Evolutionary conservation across 2,329 filamentous ascomycete genomes (phyloP).

Genomic region (Xylaria sp.): DNA sequence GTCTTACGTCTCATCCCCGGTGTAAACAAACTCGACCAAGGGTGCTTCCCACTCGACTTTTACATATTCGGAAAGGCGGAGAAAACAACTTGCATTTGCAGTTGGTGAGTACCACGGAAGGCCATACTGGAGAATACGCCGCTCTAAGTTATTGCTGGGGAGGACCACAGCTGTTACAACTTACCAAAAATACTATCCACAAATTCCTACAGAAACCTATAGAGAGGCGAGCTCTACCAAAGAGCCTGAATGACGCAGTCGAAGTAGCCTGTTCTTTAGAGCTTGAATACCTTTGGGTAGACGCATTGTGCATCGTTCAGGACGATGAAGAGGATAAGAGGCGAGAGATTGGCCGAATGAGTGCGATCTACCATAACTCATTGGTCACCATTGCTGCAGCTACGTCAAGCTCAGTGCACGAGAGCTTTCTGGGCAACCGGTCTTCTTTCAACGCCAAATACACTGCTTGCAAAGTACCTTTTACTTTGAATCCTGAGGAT

Average conservation of each 20-base stretch:
- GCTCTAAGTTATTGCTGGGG: constrained; percentile 28
- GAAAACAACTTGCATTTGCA: constrained; percentile 13
- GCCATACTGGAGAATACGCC: constrained; percentile 18
- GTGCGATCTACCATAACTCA: constrained; percentile 17
- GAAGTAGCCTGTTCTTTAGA: constrained; percentile 10
- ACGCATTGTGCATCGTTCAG: constrained; percentile 14
- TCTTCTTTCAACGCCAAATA: constrained; percentile 7
- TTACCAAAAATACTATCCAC: constrained; percentile 4
- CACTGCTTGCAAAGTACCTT: constrained; percentile 11
- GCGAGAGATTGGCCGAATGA: constrained; percentile 6
- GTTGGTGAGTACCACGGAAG: constrained; percentile 7
- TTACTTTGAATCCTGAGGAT: constrained; percentile 1
- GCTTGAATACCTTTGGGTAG: constrained; percentile 20
- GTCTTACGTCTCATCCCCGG: constrained; percentile 14
- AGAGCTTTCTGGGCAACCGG: constrained; percentile 12
- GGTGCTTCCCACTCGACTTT: constrained; percentile 12
- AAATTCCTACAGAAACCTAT: constrained; percentile 8
- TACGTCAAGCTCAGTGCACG: constrained; percentile 17
- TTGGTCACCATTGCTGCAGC: constrained; percentile 23
- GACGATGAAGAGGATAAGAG: constrained; percentile 19
- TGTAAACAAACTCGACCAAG: constrained; percentile 11
- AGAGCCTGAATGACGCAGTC: constrained; percentile 3
- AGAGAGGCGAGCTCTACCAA: constrained; percentile 7
- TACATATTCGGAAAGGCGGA: constrained; percentile 6
- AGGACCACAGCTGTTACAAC: constrained; percentile 8